Base-by-base conservation (phyloP, 2,329 filamentous ascomycete genomes). In the Annulohypoxylon truncatum region DNA sequence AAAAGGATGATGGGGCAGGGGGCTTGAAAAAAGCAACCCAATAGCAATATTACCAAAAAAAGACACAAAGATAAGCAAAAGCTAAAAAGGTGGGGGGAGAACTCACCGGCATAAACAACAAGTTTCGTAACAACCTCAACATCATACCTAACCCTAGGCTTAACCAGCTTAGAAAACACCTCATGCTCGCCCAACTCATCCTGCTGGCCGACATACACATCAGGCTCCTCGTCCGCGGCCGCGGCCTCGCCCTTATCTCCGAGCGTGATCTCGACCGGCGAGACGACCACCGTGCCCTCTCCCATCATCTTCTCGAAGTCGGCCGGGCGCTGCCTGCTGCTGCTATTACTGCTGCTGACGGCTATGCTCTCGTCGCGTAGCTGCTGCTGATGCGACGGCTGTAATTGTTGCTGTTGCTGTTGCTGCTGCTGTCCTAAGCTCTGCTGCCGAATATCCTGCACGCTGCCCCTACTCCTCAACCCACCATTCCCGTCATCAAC, bases 121-220 rank as follows among this genome's bases (percentile, higher is more conserved):
- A 99, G 80, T 81, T 97, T 98, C 4, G 96, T 98, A 35, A 99
- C 92, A 38, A 99, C 95, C 79, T 99, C 96, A n/a, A 98, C 95
- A 79, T 99, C 96, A 76, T 98, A 99, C 72, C 94, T 86, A 64
- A 97, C 94, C 71, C 96, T 89, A 51, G 96, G 94, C 80, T 91
- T 93, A 68, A 94, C 90, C 59, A 98, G 84, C 76, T 86, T 89
- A 46, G 90, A 91, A 78, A 98, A 97, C 78, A 98, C 90, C 76
- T 96, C 92, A 71, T 85, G 86, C 77, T 94, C 90, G 50, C 89
- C 89, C 24, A 87, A 73, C 71, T 87, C 84, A 46, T 86, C 82
- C 51, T 83, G 82, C 22, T 81, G 80, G 10, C 80, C 79, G 1
- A 81, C 63, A 53, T 74, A 79, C 22, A 79, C 50, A 4, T 80